Conservation (phyloP, 805 yeast species). For the Sugiyamaella valdiviana region DNA sequence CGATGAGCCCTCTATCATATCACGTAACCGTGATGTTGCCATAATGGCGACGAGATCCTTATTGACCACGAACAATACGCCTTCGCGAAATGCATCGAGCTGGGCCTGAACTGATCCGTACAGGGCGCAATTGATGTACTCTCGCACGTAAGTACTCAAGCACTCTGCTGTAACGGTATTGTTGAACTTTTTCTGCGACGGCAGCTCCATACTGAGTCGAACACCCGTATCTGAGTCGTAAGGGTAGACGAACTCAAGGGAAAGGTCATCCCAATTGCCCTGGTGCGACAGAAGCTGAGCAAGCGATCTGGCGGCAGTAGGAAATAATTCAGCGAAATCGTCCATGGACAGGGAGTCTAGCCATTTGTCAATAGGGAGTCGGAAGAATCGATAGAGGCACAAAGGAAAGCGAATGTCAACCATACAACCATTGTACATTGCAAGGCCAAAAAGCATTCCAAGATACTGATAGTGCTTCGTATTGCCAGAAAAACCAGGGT, state of each 20-base stretch:
- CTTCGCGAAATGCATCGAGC: constrained; percentile 21
- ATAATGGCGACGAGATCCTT: constrained; percentile 16
- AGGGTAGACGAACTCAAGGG: constrained; percentile 18
- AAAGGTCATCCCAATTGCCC: constrained; percentile 15
- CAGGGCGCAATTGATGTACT: constrained; percentile 11
- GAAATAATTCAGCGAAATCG: constrained; percentile 22
- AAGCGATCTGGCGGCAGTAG: constrained; percentile 7
- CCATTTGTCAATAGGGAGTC: constrained; percentile 1
- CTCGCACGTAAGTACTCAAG: constrained; percentile 12
- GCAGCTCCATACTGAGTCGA: constrained; percentile 12
- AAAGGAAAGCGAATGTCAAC: constrained; percentile 24
- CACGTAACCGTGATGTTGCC: no score
- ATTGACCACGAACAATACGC: constrained; percentile 20
- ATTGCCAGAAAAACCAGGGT: constrained; percentile 17
- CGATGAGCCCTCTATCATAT: constrained; percentile 38
- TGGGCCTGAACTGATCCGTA: constrained; percentile 10
- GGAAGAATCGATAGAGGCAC: constrained; percentile 21
- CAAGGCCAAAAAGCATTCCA: constrained; percentile 28
- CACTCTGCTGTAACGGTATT: constrained; percentile 17
- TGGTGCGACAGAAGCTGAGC: no score
- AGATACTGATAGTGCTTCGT: constrained; percentile 19
- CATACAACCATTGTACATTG: constrained; percentile 28
- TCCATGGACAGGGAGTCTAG: not conserved
- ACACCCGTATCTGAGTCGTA: constrained; percentile 8
- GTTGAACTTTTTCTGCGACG: constrained; percentile 10